These are phyloP conservation scores for Solanum appendiculatum DNA, from an alignment of 257 asterid genomes.

Conservation along the genomic window DNA sequence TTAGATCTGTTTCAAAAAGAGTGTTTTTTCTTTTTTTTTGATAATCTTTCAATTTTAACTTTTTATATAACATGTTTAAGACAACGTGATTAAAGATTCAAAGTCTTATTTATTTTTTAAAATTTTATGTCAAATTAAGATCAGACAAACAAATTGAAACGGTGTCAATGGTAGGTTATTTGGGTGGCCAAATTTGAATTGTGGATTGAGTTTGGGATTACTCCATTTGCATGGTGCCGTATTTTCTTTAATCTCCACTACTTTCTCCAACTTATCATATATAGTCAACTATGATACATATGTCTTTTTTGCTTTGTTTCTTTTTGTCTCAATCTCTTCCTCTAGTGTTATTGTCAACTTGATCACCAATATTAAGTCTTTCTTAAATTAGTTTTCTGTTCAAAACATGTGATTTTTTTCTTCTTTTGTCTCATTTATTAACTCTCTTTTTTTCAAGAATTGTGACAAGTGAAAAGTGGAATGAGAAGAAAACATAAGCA, in stretches of 20 bases:
- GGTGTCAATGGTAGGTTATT: background rate
- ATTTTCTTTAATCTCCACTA: background rate
- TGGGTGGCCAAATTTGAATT: constrained; percentile 1
- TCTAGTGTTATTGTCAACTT: background rate
- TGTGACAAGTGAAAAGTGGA: background rate
- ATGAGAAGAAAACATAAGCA: background rate
- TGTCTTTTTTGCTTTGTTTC: background rate
- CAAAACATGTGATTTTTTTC: background rate
- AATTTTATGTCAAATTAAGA: background rate
- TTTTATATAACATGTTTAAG: too few relatives aligned
- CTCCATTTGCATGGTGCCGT: constrained; percentile 2
- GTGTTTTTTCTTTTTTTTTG: too few relatives aligned
- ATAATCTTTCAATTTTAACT: too few relatives aligned
- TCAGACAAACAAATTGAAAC: background rate
- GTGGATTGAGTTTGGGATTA: background rate
- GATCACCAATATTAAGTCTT: background rate
- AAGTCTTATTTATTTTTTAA: too few relatives aligned
- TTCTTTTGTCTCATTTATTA: background rate
- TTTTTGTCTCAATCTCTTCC: background rate
- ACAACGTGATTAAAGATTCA: too few relatives aligned
- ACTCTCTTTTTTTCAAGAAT: background rate
- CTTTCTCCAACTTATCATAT: background rate
- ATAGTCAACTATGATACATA: background rate
- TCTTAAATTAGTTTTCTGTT: background rate
- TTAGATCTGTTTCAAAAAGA: background rate